Conservation (phyloP, 495 filamentous ascomycete species). For the Annulohypoxylon moriforme region DNA sequence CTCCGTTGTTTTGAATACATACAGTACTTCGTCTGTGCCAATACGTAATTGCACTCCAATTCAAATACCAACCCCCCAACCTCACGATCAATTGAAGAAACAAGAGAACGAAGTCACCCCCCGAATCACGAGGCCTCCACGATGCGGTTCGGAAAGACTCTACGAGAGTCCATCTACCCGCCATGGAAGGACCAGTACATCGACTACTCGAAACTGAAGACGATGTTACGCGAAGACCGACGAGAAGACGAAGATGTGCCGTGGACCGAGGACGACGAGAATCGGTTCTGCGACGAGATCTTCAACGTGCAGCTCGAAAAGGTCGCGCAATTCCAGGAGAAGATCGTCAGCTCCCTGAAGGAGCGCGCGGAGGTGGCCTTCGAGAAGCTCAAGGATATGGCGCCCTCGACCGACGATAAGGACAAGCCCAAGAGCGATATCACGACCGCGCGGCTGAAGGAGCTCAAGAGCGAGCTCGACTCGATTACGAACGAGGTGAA, state of each 20-base stretch:
- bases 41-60: not conserved
- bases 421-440: conserved; percentile 54
- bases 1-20: not conserved
- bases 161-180: conserved; percentile 79
- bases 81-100: conserved; percentile 1
- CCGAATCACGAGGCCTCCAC: conserved; percentile 33
- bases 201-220: conserved; percentile 93
- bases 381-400: conserved; percentile 69
- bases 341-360: conserved; percentile 76
- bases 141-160: conserved; percentile 94
- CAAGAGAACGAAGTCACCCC: not conserved
- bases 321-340: conserved; percentile 87
- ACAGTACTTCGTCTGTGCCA: not conserved
- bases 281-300: conserved; percentile 90
- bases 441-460: conserved; percentile 69
- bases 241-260: conserved; percentile 65
- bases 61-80: not conserved
- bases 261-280: conserved; percentile 98
- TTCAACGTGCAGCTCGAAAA: conserved; percentile 96
- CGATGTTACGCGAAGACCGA: conserved; percentile 80
- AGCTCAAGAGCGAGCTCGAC: conserved; percentile 83
- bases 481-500: conserved; percentile 88
- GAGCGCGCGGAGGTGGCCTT: conserved; percentile 72
- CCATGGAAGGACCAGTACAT: conserved; percentile 96
- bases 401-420: conserved; percentile 53